These are phyloP conservation scores for Rutstroemia sp. DNA, from an alignment of 2,329 filamentous ascomycete species.

Conservation along the genomic window DNA sequence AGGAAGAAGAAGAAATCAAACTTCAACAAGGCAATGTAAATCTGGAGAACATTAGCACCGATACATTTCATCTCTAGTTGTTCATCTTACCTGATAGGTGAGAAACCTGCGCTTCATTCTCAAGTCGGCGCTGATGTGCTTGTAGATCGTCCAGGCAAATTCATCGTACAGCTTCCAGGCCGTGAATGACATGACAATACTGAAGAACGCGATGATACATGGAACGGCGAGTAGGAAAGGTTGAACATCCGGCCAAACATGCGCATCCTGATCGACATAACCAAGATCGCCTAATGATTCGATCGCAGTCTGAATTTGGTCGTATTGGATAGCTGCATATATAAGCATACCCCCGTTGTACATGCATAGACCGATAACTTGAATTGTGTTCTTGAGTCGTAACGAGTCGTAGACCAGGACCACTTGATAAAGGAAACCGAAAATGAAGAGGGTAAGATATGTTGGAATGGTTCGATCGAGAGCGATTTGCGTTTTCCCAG, in stretches of 20 bases:
- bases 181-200: slow-evolving; percentile 64
- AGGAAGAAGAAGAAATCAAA: slow-evolving; percentile 99
- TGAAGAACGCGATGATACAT: slow-evolving; percentile 70
- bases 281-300: slow-evolving; percentile 43
- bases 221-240: slow-evolving; percentile 82
- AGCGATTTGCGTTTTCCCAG: slow-evolving; percentile 43
- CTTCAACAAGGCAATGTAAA: slow-evolving; percentile 95
- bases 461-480: slow-evolving; percentile 76
- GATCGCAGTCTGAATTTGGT: slow-evolving; percentile 78
- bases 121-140: slow-evolving; percentile 95
- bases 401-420: slow-evolving; percentile 89
- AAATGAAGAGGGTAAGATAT: slow-evolving; percentile 93
- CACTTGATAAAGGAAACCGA: slow-evolving; percentile 90
- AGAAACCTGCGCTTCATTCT: slow-evolving; percentile 95
- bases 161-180: slow-evolving; percentile 97
- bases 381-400: slow-evolving; percentile 94
- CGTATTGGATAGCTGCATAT: slow-evolving; percentile 87
- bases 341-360: slow-evolving; percentile 89
- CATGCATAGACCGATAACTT: slow-evolving; percentile 88
- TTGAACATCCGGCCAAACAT: slow-evolving; percentile 62
- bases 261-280: slow-evolving; percentile 24
- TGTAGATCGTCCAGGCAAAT: slow-evolving; percentile 99
- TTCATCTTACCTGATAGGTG: slow-evolving; percentile 72
- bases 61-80: no score
- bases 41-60: slow-evolving; percentile 44